These are phyloP conservation scores for Nitzschia sp. DNA, from an alignment of 108 stramenopile species.

Conservation along the genomic window DNA sequence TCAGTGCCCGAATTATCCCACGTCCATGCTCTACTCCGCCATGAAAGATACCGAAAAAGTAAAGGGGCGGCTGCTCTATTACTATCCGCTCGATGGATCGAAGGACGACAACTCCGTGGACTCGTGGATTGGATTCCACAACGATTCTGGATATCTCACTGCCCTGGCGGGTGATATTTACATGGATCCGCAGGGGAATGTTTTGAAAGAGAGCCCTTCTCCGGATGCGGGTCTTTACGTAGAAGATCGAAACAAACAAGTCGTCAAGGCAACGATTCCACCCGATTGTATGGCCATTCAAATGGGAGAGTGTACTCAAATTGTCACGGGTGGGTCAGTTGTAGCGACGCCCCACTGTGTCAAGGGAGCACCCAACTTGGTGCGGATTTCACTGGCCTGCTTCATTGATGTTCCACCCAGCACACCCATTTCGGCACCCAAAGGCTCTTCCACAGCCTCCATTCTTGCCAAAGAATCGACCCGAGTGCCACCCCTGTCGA, in stretches of 20 bases:
- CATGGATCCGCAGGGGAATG: slow-evolving; percentile 64
- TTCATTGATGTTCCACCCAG: slow-evolving; percentile 86
- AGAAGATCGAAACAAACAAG: slow-evolving; percentile 58
- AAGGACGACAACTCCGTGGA: slow-evolving; percentile 39
- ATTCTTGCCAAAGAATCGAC: slow-evolving; percentile 48
- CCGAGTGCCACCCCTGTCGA: slow-evolving; percentile 72
- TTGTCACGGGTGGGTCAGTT: slow-evolving; percentile 83
- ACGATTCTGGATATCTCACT: slow-evolving; percentile 92
- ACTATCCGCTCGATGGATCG: slow-evolving; percentile 70
- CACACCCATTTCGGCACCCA: slow-evolving; percentile 64
- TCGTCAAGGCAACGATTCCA: slow-evolving; percentile 69
- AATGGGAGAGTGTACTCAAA: slow-evolving; percentile 92
- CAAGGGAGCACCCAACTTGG: slow-evolving; percentile 51
- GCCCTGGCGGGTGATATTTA: slow-evolving; percentile 87
- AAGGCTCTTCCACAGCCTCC: slow-evolving; percentile 45
- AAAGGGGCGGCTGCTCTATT: slow-evolving; percentile 90
- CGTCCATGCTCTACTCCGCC: slow-evolving; percentile 38
- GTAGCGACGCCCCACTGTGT: slow-evolving; percentile 94
- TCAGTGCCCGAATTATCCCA: slow-evolving; percentile 26
- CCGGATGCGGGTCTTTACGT: slow-evolving; percentile 83
- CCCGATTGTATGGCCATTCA: slow-evolving; percentile 92
- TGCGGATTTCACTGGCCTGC: slow-evolving; percentile 75
- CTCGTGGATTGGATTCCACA: slow-evolving; percentile 95
- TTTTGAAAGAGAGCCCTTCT: slow-evolving; percentile 50
- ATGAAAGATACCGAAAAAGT: slow-evolving; percentile 84